Conservation (phyloP, 495 filamentous ascomycete species). For the Antarctomyces pellizariae region DNA sequence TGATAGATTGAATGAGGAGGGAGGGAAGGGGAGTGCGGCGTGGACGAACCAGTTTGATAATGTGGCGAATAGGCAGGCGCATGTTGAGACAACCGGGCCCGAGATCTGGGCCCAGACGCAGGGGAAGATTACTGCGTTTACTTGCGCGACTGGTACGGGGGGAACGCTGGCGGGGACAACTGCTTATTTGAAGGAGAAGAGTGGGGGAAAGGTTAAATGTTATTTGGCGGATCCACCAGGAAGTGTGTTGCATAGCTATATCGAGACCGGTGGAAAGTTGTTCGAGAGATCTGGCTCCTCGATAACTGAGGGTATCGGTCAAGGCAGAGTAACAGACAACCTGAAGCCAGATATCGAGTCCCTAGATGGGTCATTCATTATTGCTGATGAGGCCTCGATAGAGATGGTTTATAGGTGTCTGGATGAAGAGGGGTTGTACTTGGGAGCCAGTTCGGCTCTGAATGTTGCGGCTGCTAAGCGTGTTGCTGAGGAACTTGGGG, state of each 20-base stretch:
- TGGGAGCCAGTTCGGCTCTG: conserved; percentile 80
- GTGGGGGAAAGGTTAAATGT: conserved; percentile 60
- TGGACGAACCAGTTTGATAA: conserved; percentile 99
- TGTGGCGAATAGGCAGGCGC: conserved; percentile 73
- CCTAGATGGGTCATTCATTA: conserved; percentile 65
- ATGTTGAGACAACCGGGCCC: conserved; percentile 90
- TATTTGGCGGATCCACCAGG: conserved; percentile 89
- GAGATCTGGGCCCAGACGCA: conserved; percentile 92
- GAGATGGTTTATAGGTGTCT: conserved; percentile 96
- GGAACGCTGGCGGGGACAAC: conserved; percentile 83
- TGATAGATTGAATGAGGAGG: conserved; percentile 44
- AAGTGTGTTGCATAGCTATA: conserved; percentile 76
- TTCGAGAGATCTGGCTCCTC: conserved; percentile 60
- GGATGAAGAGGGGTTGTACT: conserved; percentile 87
- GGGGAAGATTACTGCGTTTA: conserved; percentile 80
- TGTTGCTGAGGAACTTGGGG: conserved; percentile 73
- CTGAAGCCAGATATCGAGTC: conserved; percentile 63
- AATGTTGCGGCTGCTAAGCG: conserved; percentile 94
- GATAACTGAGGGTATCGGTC: conserved; percentile 95
- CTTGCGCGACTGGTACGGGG: conserved; percentile 80
- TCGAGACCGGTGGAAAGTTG: conserved; percentile 63
- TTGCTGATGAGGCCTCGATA: conserved; percentile 81
- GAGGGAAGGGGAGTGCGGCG: too few species aligned
- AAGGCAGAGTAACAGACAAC: conserved; percentile 92
- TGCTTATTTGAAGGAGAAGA: conserved; percentile 65